phyloP scores from a whole-genome alignment of 1,139 yeast species.

The Hansenula anomala region DNA sequence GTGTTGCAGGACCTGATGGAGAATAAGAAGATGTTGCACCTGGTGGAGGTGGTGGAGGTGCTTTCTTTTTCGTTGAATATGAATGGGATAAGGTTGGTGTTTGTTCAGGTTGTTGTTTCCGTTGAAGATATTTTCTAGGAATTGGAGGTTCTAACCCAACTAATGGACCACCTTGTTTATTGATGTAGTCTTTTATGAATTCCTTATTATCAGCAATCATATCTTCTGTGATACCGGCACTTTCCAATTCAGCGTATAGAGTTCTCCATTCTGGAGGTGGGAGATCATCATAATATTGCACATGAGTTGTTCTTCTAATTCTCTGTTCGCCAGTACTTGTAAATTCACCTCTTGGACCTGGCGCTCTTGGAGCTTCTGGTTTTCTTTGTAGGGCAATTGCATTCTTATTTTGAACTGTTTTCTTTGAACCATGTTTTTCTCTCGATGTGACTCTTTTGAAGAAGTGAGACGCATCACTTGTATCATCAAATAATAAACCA shows the following conservation, averaged over 20 bases:
- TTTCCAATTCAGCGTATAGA: slow-evolving; percentile 66
- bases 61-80: slow-evolving; percentile 30
- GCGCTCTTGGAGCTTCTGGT: slow-evolving; percentile 32
- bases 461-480: slow-evolving; percentile 83
- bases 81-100: background rate
- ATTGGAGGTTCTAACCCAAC: slow-evolving; percentile 86
- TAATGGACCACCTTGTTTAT: slow-evolving; percentile 76
- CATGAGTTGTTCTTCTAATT: slow-evolving; percentile 52
- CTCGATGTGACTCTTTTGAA: slow-evolving; percentile 69
- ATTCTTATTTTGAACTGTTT: slow-evolving; percentile 78
- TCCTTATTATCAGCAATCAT: slow-evolving; percentile 86
- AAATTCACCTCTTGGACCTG: slow-evolving; percentile 72
- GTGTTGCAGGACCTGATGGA: slow-evolving; percentile 11
- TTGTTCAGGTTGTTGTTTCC: background rate
- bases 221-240: slow-evolving; percentile 80
- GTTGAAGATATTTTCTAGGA: slow-evolving; percentile 48
- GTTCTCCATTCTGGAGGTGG: slow-evolving; percentile 89
- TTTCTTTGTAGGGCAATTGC: slow-evolving; percentile 74
- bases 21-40: slow-evolving; percentile 13
- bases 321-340: slow-evolving; percentile 46
- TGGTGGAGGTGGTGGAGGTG: slow-evolving; percentile 47
- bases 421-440: slow-evolving; percentile 80
- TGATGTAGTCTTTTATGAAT: slow-evolving; percentile 72
- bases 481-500: slow-evolving; percentile 89
- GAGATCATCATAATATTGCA: slow-evolving; percentile 66